Evolutionary conservation across 2,329 filamentous ascomycete genomes (phyloP).

Genomic region (Nigrospora sphaerica): DNA sequence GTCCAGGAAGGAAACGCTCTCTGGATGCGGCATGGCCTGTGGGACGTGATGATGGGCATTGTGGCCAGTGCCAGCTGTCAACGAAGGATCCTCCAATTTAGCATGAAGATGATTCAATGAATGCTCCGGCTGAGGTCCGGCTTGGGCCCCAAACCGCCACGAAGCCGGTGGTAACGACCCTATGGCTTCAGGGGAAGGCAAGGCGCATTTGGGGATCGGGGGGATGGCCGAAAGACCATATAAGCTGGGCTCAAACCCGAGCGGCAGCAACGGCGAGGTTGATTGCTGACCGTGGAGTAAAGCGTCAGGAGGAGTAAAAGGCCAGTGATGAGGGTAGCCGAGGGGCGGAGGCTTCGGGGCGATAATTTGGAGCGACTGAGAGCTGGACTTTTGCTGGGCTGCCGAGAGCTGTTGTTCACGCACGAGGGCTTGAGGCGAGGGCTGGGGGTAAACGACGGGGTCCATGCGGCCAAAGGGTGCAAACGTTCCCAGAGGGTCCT

Average conservation of each 20-base stretch:
- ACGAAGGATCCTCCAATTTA: too few species aligned
- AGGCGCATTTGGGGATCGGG: constrained; percentile 16
- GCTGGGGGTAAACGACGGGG: constrained; percentile 36
- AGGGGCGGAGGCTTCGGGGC: constrained; percentile 42
- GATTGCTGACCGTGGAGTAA: constrained; percentile 23
- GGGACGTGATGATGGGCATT: constrained; percentile 1
- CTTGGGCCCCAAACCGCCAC: constrained; percentile 11
- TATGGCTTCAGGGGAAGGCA: constrained; percentile 20
- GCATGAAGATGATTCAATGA: constrained; percentile 7
- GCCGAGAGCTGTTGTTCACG: constrained; percentile 33
- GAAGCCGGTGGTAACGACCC: constrained; percentile 18
- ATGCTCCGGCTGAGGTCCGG: background rate
- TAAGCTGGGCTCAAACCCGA: constrained; percentile 14
- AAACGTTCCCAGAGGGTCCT: constrained; percentile 58
- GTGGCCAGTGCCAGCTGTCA: background rate
- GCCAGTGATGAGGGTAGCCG: constrained; percentile 20
- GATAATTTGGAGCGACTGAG: constrained; percentile 36
- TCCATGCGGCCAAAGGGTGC: constrained; percentile 35
- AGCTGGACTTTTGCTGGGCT: constrained; percentile 28
- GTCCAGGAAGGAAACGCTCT: constrained; percentile 5
- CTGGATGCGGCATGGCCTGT: constrained; percentile 7
- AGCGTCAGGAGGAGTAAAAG: background rate
- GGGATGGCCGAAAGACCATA: constrained; percentile 11
- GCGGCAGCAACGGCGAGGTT: constrained; percentile 13
- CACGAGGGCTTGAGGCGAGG: constrained; percentile 37